phyloP scores from a whole-genome alignment of 192 early-diverging fungal genomes.

The Lobulomyces angularis region DNA sequence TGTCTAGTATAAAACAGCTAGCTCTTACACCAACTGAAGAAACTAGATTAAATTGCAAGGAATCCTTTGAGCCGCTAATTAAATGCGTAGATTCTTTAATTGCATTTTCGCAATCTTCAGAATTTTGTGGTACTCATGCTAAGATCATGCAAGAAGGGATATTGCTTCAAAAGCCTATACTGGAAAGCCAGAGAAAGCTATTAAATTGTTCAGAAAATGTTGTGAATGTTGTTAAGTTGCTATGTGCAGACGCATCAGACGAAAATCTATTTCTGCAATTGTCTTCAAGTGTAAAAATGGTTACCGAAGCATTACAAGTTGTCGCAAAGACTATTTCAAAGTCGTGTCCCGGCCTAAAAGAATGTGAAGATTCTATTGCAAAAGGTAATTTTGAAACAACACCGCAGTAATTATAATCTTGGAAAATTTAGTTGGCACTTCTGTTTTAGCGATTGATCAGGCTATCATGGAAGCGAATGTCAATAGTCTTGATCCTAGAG shows the following conservation, averaged over 20 bases:
- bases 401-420: constrained; percentile 11
- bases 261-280: constrained; percentile 10
- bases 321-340: constrained; percentile 17
- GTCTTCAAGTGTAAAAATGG: constrained; percentile 10
- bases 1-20: constrained; percentile 28
- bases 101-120: constrained; percentile 13
- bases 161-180: constrained; percentile 25
- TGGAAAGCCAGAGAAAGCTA: constrained; percentile 17
- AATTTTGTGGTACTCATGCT: constrained; percentile 30
- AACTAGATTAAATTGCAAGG: constrained; percentile 19
- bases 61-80: constrained; percentile 16
- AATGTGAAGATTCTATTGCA: constrained; percentile 30
- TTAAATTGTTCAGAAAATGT: constrained; percentile 17
- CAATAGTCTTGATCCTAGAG: constrained; percentile 19
- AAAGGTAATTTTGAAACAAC: too few relatives aligned
- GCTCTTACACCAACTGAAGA: constrained; percentile 19
- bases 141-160: constrained; percentile 19
- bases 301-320: constrained; percentile 19
- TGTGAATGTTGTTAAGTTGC: constrained; percentile 19
- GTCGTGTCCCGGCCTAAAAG: constrained; percentile 38
- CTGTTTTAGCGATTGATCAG: too few relatives aligned
- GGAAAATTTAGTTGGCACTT: too few relatives aligned
- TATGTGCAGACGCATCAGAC: constrained; percentile 33
- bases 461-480: constrained; percentile 35
- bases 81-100: constrained; percentile 31